Evolutionary conservation across 2,329 filamentous ascomycete species (phyloP).

Genomic region (Pestalotiopsis sp.): DNA sequence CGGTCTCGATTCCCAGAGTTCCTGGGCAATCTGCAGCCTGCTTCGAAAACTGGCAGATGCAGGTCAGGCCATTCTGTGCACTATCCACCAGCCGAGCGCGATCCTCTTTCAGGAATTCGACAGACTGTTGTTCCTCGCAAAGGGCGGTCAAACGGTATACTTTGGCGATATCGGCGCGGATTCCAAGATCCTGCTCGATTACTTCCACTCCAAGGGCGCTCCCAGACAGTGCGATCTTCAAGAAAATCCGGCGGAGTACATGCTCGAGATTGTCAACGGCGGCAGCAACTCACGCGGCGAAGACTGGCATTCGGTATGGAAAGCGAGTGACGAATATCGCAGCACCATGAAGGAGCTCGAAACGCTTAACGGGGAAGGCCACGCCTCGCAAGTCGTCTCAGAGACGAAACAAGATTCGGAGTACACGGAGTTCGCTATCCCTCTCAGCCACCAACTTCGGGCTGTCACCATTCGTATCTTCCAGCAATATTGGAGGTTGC

Average conservation of each 20-base stretch:
- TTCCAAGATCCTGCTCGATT: slow-evolving; percentile 49
- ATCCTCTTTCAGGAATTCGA: slow-evolving; percentile 50
- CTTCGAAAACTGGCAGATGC: slow-evolving; percentile 62
- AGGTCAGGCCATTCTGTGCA: slow-evolving; percentile 45
- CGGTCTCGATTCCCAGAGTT: slow-evolving; percentile 74
- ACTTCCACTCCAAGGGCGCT: slow-evolving; percentile 64
- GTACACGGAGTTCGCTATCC: slow-evolving; percentile 75
- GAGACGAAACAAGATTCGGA: slow-evolving; percentile 19
- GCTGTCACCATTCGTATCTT: slow-evolving; percentile 72
- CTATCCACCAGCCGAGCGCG: slow-evolving; percentile 47
- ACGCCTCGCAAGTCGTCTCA: background rate
- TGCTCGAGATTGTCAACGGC: slow-evolving; percentile 48
- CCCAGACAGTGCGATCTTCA: slow-evolving; percentile 47
- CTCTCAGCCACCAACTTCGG: slow-evolving; percentile 67
- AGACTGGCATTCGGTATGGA: slow-evolving; percentile 44
- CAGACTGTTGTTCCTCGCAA: slow-evolving; percentile 54
- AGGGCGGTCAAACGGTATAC: slow-evolving; percentile 59
- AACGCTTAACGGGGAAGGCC: slow-evolving; percentile 10
- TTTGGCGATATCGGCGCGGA: slow-evolving; percentile 58
- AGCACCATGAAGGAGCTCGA: slow-evolving; percentile 18
- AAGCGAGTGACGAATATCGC: slow-evolving; percentile 52
- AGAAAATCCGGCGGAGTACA: slow-evolving; percentile 68
- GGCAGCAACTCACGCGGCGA: slow-evolving; percentile 50
- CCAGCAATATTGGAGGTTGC: slow-evolving; percentile 83
- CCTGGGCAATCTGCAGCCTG: slow-evolving; percentile 71